phyloP scores from a whole-genome alignment of 2,329 filamentous ascomycete genomes.

The Tolypocladium pustulatum region DNA sequence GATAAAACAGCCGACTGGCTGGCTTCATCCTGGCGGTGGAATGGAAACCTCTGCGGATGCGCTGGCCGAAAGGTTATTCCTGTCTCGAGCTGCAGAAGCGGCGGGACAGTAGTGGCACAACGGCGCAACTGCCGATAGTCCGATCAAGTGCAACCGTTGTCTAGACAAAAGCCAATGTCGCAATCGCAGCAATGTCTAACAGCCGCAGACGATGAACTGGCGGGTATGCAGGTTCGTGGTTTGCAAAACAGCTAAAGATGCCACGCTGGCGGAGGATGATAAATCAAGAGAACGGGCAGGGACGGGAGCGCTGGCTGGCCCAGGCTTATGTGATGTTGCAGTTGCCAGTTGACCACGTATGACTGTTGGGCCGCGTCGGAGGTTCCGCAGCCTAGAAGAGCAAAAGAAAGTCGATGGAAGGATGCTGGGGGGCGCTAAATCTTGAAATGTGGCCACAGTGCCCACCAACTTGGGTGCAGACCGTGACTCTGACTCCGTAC shows the following conservation, averaged over 20 bases:
- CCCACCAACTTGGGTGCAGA: neutral
- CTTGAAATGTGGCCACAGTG: neutral
- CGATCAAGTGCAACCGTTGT: neutral
- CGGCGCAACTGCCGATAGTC: neutral
- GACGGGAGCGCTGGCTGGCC: neutral
- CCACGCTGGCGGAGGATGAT: constrained; percentile 11
- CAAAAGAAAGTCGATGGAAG: neutral
- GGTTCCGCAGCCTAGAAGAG: neutral
- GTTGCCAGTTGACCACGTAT: neutral
- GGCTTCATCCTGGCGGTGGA: constrained; percentile 32
- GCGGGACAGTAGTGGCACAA: neutral
- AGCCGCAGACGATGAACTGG: neutral
- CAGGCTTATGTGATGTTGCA: neutral
- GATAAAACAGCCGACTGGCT: constrained; percentile 43
- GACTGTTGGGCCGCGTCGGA: neutral
- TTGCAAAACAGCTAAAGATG: constrained; percentile 6
- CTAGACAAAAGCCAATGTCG: neutral
- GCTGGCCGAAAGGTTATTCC: neutral
- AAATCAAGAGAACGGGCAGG: neutral
- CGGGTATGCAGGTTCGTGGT: neutral
- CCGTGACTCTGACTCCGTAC: too few species aligned
- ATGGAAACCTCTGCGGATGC: neutral
- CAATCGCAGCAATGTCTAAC: neutral
- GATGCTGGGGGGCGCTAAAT: neutral
- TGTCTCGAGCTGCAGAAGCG: constrained; percentile 1